Evolutionary conservation across 306 rosid species (phyloP).

Genomic region (Boehmeria nivea): DNA sequence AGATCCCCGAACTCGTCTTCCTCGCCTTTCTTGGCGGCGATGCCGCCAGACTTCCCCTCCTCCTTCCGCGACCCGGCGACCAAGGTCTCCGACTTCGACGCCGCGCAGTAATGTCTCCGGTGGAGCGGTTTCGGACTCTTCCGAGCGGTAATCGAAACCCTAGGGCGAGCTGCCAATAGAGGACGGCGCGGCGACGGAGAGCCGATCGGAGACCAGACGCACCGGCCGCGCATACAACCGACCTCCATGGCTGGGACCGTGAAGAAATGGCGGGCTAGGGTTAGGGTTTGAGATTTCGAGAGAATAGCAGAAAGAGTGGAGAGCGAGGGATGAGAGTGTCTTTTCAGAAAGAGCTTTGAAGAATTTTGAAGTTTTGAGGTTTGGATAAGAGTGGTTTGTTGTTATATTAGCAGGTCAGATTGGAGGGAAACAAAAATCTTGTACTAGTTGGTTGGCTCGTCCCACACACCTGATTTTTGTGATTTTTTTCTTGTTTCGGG

Average conservation of each 20-base stretch:
- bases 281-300: neutral
- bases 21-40: constrained; percentile 28
- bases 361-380: neutral
- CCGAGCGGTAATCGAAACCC: constrained; percentile 30
- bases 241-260: constrained; percentile 45
- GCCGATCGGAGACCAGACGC: constrained; percentile 41
- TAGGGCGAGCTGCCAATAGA: constrained; percentile 19
- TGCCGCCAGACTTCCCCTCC: constrained; percentile 25
- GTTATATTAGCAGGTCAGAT: no score
- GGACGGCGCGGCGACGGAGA: constrained; percentile 27
- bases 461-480: no score
- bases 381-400: constrained; percentile 8
- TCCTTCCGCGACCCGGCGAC: constrained; percentile 50
- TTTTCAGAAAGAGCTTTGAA: neutral
- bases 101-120: constrained; percentile 36
- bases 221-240: constrained; percentile 29
- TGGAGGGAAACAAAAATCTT: constrained; percentile 14
- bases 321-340: neutral
- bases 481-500: no score
- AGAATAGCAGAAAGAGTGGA: no score
- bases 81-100: constrained; percentile 68
- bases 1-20: constrained; percentile 49
- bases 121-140: constrained; percentile 17
- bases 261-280: constrained; percentile 19
- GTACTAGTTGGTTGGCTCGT: neutral